Conservation (phyloP, 495 filamentous ascomycete genomes). For the Tuber melanosporum region DNA sequence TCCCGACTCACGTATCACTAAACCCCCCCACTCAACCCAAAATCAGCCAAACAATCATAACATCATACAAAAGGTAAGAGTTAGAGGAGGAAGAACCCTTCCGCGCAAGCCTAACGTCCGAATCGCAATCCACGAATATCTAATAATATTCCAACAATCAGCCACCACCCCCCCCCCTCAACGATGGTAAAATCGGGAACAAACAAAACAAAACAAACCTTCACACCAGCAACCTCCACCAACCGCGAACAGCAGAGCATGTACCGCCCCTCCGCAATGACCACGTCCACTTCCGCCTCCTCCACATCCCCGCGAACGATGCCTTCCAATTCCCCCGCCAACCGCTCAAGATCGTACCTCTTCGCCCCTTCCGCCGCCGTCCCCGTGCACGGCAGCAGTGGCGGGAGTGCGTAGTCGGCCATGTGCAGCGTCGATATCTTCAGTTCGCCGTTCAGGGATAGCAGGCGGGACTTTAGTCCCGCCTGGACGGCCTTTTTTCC, state of each 20-base stretch:
- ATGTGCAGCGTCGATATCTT: slow-evolving; percentile 30
- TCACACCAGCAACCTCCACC: slow-evolving; percentile 29
- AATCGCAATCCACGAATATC: slow-evolving; percentile 39
- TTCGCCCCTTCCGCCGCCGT: slow-evolving; percentile 6
- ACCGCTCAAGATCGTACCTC: slow-evolving; percentile 24
- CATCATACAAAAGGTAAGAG: neutral
- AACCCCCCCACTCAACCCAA: neutral
- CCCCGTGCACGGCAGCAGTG: neutral
- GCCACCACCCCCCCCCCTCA: neutral
- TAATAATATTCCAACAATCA: neutral
- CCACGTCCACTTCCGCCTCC: slow-evolving; percentile 23
- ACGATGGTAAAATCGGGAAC: no score
- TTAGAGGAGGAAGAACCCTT: slow-evolving; percentile 14
- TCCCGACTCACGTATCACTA: slow-evolving; percentile 31
- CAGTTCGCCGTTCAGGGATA: slow-evolving; percentile 11
- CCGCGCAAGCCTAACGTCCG: slow-evolving; percentile 38
- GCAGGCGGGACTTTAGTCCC: slow-evolving; percentile 22
- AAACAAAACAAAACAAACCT: slow-evolving; percentile 1
- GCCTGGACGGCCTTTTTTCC: slow-evolving; percentile 36
- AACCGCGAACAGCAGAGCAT: slow-evolving; percentile 22
- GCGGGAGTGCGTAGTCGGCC: slow-evolving; percentile 16
- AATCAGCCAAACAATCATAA: neutral
- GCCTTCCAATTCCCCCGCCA: slow-evolving; percentile 14
- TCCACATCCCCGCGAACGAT: neutral
- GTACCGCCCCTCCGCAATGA: slow-evolving; percentile 36